phyloP scores from a whole-genome alignment of 768 basidiomycete species.

The Trametes cubensis region DNA sequence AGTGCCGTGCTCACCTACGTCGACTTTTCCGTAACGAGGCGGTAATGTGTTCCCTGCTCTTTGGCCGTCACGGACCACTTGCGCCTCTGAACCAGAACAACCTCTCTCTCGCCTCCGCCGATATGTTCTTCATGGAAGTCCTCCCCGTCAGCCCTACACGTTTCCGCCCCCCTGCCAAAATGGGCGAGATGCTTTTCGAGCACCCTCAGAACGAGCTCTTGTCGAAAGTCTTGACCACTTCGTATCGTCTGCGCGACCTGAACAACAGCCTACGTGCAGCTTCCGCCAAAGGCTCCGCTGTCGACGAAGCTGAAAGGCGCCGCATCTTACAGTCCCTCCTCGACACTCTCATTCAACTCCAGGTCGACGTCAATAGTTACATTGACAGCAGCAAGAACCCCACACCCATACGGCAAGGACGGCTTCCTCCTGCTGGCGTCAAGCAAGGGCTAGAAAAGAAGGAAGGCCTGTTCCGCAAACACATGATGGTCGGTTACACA shows the following conservation, averaged over 20 bases:
- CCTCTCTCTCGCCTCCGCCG: conserved; percentile 75
- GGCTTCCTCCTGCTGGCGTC: conserved; percentile 88
- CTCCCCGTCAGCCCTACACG: conserved; percentile 91
- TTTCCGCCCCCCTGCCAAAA: conserved; percentile 89
- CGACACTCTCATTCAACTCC: conserved; percentile 85
- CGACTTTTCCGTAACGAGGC: conserved; percentile 83
- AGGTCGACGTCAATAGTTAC: conserved; percentile 94
- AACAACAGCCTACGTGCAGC: conserved; percentile 65
- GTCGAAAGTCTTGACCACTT: conserved; percentile 75
- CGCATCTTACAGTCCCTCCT: conserved; percentile 69
- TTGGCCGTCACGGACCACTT: conserved; percentile 90
- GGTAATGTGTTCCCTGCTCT: conserved; percentile 83
- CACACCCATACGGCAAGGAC: conserved; percentile 78
- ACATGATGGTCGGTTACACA: conserved; percentile 87
- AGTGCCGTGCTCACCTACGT: conserved; percentile 92
- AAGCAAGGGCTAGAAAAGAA: conserved; percentile 99
- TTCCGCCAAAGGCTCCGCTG: conserved; percentile 56
- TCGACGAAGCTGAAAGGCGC: conserved; percentile 53
- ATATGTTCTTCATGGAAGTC: conserved; percentile 97
- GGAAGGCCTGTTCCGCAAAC: conserved; percentile 95
- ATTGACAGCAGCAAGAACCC: conserved; percentile 98
- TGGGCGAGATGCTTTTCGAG: conserved; percentile 93
- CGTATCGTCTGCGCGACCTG: conserved; percentile 77
- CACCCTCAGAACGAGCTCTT: conserved; percentile 95
- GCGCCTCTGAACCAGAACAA: conserved; percentile 60